Base-by-base conservation (phyloP, 192 early-diverging fungal genomes). In the Coemansia sp. region DNA sequence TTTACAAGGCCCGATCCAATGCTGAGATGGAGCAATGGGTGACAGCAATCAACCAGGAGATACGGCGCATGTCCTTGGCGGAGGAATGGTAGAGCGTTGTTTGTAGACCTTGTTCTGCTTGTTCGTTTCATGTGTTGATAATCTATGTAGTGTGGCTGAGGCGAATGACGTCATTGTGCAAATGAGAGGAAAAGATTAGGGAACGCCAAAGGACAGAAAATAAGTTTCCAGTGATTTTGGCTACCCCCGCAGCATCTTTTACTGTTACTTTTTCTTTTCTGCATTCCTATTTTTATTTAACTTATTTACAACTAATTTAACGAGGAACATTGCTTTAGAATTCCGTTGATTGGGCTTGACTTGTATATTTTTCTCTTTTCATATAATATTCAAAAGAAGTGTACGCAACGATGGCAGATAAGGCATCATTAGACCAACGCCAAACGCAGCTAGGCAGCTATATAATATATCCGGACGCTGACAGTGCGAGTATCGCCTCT, bases 1-100 rank as follows among this genome's bases (percentile, higher is more conserved):
- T 84, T 26, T 84, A 75, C 55, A 70, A 71, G 56, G 83, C 83
- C 7, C 75, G 83, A 4, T 72, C 78, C 1, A 77, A 67, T 40
- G 60, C 76, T 10, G 83, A 85, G 57, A 85, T 85, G 83, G 73
- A 80, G 66, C 78, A 81, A 39, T 85, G 83, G 83, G 78, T 85
- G 9, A 76, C 72, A 3, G 83, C 83, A 13, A 70, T 85, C 48
- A 78, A 81, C 67, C 76, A 80, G 52, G 83, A 85, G 49, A 85
- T 85, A 54, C 71, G 76, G 42, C 83, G 83, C 41, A 71, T 85
- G 75, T 60, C 72, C 2, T 61, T 70, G 36, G 47, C 32, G 13
- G 73, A 55, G 41, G 72, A 73, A 48, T 77, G 80, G 80, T 83
- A 52, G 55, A 2, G 18, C 18, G 19, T 54, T 15, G 5, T 49